Evolutionary conservation across 495 filamentous ascomycete genomes (phyloP).

Genomic region (Apiosordaria backusii): DNA sequence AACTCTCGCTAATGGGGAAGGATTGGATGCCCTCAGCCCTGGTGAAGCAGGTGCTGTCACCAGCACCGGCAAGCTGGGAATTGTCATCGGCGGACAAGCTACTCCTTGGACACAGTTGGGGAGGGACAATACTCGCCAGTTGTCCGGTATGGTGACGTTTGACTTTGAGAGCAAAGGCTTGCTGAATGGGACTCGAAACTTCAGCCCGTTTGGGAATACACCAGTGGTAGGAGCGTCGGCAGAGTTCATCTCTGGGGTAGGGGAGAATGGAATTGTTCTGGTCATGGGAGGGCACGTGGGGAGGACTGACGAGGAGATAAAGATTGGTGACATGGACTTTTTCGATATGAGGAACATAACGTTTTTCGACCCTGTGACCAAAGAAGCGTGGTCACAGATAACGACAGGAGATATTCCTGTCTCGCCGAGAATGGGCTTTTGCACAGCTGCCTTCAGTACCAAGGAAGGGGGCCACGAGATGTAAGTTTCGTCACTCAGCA

Average conservation of each 20-base stretch:
- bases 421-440: neutral
- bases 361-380: neutral
- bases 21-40: neutral
- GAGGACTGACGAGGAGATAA: neutral
- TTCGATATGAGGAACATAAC: neutral
- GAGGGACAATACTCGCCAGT: neutral
- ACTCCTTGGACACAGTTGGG: neutral
- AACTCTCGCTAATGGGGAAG: neutral
- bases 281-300: neutral
- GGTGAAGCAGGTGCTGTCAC: neutral
- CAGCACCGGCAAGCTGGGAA: neutral
- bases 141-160: neutral
- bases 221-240: neutral
- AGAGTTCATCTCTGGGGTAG: neutral
- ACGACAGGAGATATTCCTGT: neutral
- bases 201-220: neutral
- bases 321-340: neutral
- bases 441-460: neutral
- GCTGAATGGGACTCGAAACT: neutral
- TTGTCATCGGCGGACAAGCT: neutral
- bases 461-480: neutral
- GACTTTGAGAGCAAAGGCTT: neutral
- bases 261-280: neutral
- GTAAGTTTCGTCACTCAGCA: neutral
- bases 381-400: neutral